Evolutionary conservation across 2,329 filamentous ascomycete genomes (phyloP).

Genomic region (Xylariaceae sp.): DNA sequence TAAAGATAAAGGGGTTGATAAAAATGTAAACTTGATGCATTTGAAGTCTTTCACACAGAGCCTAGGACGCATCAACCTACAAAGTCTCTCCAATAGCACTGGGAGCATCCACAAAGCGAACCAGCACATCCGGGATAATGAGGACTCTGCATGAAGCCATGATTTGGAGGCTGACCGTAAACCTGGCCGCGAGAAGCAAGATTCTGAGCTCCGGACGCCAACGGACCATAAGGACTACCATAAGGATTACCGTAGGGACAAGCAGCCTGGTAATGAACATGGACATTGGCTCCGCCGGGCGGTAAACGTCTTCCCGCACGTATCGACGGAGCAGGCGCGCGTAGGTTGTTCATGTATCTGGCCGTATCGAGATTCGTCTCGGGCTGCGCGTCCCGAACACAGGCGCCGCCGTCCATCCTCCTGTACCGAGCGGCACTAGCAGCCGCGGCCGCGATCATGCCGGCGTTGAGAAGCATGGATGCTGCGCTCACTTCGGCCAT

Average conservation of each 20-base stretch:
- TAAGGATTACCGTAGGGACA: conserved; percentile 1
- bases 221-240: neutral
- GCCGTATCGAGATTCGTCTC: neutral
- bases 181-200: neutral
- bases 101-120: conserved; percentile 21
- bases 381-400: neutral
- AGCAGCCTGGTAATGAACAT: conserved; percentile 16
- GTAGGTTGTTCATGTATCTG: conserved; percentile 17
- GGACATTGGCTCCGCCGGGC: conserved; percentile 4
- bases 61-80: conserved; percentile 15
- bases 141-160: neutral
- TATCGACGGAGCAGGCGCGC: conserved; percentile 5
- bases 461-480: neutral
- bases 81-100: conserved; percentile 26
- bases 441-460: neutral
- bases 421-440: conserved; percentile 2
- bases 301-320: neutral
- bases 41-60: neutral
- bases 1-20: neutral
- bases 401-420: neutral
- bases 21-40: too few relatives aligned
- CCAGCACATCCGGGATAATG: conserved; percentile 7
- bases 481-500: conserved; percentile 1
- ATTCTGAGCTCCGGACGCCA: neutral
- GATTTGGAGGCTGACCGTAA: neutral